These are phyloP conservation scores for Chrysopogon serrulatus DNA, from an alignment of 176 grass and related monocot species.

Conservation along the genomic window DNA sequence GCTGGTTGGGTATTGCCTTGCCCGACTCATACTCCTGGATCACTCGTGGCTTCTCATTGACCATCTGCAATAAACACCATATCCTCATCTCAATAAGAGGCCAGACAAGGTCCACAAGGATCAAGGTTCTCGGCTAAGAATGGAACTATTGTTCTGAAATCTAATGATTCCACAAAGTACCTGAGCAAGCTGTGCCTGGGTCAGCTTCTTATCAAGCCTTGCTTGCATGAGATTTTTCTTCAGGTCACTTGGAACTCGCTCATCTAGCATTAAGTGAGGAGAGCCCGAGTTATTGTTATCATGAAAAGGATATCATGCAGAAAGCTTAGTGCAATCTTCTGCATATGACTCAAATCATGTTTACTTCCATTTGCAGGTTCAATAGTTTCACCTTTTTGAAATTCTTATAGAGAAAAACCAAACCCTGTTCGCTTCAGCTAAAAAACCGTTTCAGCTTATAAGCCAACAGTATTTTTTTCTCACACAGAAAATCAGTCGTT, in stretches of 20 bases:
- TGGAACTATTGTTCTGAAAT: not conserved
- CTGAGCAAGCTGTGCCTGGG: constrained; percentile 98
- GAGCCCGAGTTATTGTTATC: not conserved
- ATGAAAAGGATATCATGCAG: not conserved
- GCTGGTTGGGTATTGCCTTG: constrained; percentile 97
- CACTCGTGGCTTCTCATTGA: constrained; percentile 97
- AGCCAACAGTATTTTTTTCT: too few species aligned
- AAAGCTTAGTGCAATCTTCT: not conserved
- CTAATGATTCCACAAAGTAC: constrained; percentile 27
- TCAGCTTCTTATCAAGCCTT: constrained; percentile 93
- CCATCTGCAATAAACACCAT: constrained; percentile 41
- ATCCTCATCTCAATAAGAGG: not conserved
- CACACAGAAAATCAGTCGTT: too few species aligned
- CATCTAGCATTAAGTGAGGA: constrained; percentile 41
- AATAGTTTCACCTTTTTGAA: not conserved
- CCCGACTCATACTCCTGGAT: constrained; percentile 95
- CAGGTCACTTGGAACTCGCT: constrained; percentile 78
- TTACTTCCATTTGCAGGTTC: not conserved
- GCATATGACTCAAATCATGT: not conserved
- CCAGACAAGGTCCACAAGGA: not conserved
- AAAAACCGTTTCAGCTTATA: too few species aligned
- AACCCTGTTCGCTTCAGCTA: too few species aligned
- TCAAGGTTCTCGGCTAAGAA: not conserved
- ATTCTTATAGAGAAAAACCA: not conserved
- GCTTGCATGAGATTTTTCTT: constrained; percentile 99